phyloP scores from a whole-genome alignment of 2,329 filamentous ascomycete genomes.

The Metarhizium guizhouense region DNA sequence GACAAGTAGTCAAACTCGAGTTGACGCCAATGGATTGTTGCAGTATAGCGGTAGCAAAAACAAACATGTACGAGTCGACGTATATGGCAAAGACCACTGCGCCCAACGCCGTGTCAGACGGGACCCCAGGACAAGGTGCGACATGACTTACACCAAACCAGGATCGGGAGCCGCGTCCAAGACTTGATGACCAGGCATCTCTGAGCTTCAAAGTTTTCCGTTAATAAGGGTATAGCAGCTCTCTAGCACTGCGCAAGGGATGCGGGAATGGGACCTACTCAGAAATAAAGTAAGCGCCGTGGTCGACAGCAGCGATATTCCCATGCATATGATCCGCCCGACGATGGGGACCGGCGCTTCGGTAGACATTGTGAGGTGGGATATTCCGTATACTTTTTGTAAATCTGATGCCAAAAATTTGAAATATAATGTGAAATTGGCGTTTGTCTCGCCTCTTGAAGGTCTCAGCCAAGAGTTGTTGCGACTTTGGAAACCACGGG shows the following conservation, averaged over 20 bases:
- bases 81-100: slow-evolving; percentile 53
- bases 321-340: slow-evolving; percentile 2
- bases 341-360: not conserved
- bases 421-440: too few relatives aligned
- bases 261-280: slow-evolving; percentile 16
- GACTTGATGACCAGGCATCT: slow-evolving; percentile 25
- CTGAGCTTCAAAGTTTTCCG: slow-evolving; percentile 16
- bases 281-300: slow-evolving; percentile 29
- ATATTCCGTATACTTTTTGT: too few relatives aligned
- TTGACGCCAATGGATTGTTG: slow-evolving; percentile 50
- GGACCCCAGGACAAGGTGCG: not conserved
- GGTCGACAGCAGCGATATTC: slow-evolving; percentile 20
- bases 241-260: not conserved
- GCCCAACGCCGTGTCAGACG: not conserved
- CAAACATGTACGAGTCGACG: slow-evolving; percentile 50
- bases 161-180: slow-evolving; percentile 32
- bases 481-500: too few relatives aligned
- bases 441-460: too few relatives aligned
- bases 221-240: too few relatives aligned
- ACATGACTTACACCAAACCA: slow-evolving; percentile 31
- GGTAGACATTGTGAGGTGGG: not conserved
- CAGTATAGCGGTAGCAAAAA: slow-evolving; percentile 46
- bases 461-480: too few relatives aligned
- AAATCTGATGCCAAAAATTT: too few relatives aligned
- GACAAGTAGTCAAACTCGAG: slow-evolving; percentile 39